Conservation (phyloP, 2,329 filamentous ascomycete species). For the Trichoderma koningiopsis region DNA sequence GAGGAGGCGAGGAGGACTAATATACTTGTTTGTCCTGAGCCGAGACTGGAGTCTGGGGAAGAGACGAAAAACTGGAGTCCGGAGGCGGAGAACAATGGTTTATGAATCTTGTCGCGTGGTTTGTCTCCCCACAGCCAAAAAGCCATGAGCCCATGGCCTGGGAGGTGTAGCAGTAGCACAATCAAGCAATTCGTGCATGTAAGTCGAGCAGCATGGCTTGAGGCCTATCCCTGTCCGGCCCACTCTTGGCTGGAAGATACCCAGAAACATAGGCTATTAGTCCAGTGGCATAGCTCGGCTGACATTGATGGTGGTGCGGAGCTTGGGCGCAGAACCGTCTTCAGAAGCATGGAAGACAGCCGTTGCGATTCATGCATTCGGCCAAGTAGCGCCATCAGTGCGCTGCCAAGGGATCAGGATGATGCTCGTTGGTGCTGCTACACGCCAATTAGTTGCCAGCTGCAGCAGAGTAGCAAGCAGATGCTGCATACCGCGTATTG, state of each 20-base stretch:
- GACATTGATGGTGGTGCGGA: conserved; percentile 16
- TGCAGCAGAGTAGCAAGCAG: not conserved
- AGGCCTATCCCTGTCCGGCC: conserved; percentile 12
- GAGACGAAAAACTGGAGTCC: conserved; percentile 22
- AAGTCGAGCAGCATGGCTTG: conserved; percentile 3
- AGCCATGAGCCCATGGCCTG: not conserved
- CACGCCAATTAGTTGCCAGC: not conserved
- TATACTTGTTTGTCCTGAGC: conserved; percentile 17
- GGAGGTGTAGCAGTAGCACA: not conserved
- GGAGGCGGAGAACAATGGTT: conserved; percentile 27
- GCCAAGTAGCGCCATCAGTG: not conserved
- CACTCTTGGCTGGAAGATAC: conserved; percentile 10
- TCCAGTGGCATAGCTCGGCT: conserved; percentile 12
- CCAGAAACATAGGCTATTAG: not conserved
- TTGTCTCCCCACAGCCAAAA: conserved; percentile 5
- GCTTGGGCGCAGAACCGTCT: not conserved
- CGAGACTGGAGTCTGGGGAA: conserved; percentile 19
- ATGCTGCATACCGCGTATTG: not conserved
- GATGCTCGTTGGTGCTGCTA: not conserved
- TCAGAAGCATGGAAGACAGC: not conserved
- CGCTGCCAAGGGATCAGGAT: not conserved
- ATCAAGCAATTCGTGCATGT: not conserved
- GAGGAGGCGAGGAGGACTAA: conserved; percentile 19
- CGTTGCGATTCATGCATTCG: conserved; percentile 13
- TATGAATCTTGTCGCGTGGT: conserved; percentile 24